Evolutionary conservation across 805 yeast species (phyloP).

Genomic region (Kodamaea neixiangensis): DNA sequence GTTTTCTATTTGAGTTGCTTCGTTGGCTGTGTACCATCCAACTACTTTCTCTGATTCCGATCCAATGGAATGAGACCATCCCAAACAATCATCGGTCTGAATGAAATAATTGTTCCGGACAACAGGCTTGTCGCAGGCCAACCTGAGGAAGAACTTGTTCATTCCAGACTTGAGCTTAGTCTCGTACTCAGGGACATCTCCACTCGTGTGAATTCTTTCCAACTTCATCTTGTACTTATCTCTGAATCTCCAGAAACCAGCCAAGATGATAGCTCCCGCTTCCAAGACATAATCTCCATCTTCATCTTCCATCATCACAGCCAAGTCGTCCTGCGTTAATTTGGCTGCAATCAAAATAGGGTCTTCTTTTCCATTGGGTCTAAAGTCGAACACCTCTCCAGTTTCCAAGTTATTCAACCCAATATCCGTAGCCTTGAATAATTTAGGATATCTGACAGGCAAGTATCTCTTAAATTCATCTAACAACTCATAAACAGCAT

Average conservation of each 20-base stretch:
- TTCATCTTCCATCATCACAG: slow-evolving; percentile 61
- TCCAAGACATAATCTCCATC: slow-evolving; percentile 58
- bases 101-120: slow-evolving; percentile 66
- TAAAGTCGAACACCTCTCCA: slow-evolving; percentile 48
- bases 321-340: slow-evolving; percentile 66
- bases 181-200: slow-evolving; percentile 67
- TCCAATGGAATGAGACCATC: slow-evolving; percentile 68
- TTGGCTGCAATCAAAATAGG: slow-evolving; percentile 61
- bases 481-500: slow-evolving; percentile 57
- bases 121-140: slow-evolving; percentile 62
- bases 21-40: slow-evolving; percentile 63
- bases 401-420: slow-evolving; percentile 56
- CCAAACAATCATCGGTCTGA: slow-evolving; percentile 62
- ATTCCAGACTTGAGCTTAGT: slow-evolving; percentile 60
- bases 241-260: slow-evolving; percentile 69
- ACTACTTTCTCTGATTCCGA: slow-evolving; percentile 45
- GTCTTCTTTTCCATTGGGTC: slow-evolving; percentile 39
- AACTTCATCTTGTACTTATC: slow-evolving; percentile 61
- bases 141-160: slow-evolving; percentile 63
- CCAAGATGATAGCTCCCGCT: slow-evolving; percentile 63
- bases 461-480: slow-evolving; percentile 54
- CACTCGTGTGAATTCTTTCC: slow-evolving; percentile 59
- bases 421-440: slow-evolving; percentile 46
- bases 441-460: slow-evolving; percentile 58
- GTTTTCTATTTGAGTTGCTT: slow-evolving; percentile 47